Evolutionary conservation across 225 moss, liverwort and hornwort genomes (phyloP).

Genomic region (Lunularia cruciata): DNA sequence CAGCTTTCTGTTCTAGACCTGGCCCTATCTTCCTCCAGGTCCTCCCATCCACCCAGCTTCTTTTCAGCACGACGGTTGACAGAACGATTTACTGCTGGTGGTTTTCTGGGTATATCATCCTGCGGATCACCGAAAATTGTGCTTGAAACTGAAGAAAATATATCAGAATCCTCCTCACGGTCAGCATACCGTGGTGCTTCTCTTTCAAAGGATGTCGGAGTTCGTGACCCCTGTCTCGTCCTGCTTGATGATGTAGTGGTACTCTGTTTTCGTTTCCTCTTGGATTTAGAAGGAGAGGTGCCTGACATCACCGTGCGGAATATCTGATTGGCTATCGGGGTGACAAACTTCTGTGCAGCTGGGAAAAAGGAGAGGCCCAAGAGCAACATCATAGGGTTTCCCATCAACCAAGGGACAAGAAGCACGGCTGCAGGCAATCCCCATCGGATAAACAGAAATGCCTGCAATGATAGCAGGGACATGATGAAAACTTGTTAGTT

Average conservation of each 20-base stretch:
- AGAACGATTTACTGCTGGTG: not conserved
- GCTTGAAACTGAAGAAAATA: slow-evolving; percentile 14
- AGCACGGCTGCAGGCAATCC: slow-evolving; percentile 44
- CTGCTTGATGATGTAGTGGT: slow-evolving; percentile 9
- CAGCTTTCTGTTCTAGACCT: slow-evolving; percentile 19
- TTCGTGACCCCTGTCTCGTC: slow-evolving; percentile 9
- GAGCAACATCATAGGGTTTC: slow-evolving; percentile 38
- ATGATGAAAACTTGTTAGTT: no score
- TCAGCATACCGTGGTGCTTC: slow-evolving; percentile 6
- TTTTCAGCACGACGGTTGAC: not conserved
- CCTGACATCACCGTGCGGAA: slow-evolving; percentile 19
- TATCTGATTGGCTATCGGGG: slow-evolving; percentile 30
- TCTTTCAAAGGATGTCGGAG: not conserved
- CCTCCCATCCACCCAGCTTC: slow-evolving; percentile 45
- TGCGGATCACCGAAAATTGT: slow-evolving; percentile 15
- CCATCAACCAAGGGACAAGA: slow-evolving; percentile 33
- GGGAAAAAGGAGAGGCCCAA: slow-evolving; percentile 42
- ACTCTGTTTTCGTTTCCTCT: slow-evolving; percentile 18
- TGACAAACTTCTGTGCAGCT: slow-evolving; percentile 24
- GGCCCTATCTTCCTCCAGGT: slow-evolving; percentile 35
- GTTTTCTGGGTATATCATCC: slow-evolving; percentile 1
- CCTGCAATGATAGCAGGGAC: slow-evolving; percentile 34
- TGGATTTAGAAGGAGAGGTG: slow-evolving; percentile 9
- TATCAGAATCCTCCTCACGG: slow-evolving; percentile 12
- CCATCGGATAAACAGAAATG: slow-evolving; percentile 34